Evolutionary conservation across 106 monocot species (phyloP).

Genomic region (Apostasia ramifera): DNA sequence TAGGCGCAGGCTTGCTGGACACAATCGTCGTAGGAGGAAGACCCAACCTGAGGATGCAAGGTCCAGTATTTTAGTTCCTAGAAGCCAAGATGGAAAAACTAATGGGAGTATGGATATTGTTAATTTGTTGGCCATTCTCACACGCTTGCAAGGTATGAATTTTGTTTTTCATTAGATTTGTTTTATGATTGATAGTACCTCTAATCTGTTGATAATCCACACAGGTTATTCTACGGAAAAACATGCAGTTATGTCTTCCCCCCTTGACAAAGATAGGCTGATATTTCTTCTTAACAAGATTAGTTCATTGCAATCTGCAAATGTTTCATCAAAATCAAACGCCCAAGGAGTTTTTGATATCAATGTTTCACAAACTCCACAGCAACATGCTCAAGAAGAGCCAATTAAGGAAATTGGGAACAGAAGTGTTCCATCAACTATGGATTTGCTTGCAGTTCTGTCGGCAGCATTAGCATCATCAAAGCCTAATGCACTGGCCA

Average conservation of each 20-base stretch:
- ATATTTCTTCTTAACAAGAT: conserved; percentile 57
- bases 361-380: conserved; percentile 56
- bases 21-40: conserved; percentile 86
- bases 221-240: conserved; percentile 47
- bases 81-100: conserved; percentile 34
- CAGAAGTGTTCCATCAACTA: conserved; percentile 34
- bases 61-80: conserved; percentile 33
- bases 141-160: conserved; percentile 60
- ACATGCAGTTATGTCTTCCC: conserved; percentile 13
- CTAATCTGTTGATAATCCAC: background rate
- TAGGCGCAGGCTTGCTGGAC: conserved; percentile 84
- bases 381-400: conserved; percentile 22
- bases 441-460: conserved; percentile 56
- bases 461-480: conserved; percentile 49
- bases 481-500: conserved; percentile 16
- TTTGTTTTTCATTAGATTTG: background rate
- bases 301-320: conserved; percentile 20
- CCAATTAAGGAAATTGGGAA: conserved; percentile 18
- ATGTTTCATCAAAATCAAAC: conserved; percentile 19
- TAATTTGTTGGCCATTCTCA: conserved; percentile 46
- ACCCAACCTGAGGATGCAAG: conserved; percentile 74
- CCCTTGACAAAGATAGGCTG: conserved; percentile 44
- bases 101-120: conserved; percentile 55
- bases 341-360: conserved; percentile 45
- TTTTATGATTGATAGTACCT: background rate